A percentile compares a stretch with the other conserved stretches of the same genome.
phyloP scores from a whole-genome alignment of 306 rosid species.

The Gastrolobium bilobum region DNA sequence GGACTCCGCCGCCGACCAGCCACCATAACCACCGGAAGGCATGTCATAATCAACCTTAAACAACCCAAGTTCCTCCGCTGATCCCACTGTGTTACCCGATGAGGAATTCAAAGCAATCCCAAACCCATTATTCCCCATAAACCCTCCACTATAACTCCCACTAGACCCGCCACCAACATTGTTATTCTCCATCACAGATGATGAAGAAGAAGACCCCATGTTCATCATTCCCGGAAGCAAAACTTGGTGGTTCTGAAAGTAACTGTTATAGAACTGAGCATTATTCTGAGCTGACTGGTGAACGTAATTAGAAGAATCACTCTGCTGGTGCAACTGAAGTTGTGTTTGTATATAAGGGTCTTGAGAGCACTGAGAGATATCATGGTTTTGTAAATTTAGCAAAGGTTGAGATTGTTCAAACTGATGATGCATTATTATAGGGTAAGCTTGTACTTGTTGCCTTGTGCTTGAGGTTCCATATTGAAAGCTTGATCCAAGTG shows the following conservation, averaged over 20 bases:
- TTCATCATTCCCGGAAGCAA: slow-evolving; percentile 84
- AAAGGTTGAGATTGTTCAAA: slow-evolving; percentile 69
- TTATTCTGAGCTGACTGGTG: slow-evolving; percentile 33
- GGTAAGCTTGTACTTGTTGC: slow-evolving; percentile 52
- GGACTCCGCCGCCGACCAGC: slow-evolving; percentile 71
- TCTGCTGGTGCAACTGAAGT: slow-evolving; percentile 77
- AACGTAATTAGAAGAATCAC: slow-evolving; percentile 36
- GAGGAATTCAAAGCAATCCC: slow-evolving; percentile 60
- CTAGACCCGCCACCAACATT: slow-evolving; percentile 47
- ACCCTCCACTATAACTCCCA: slow-evolving; percentile 52
- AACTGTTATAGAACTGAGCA: slow-evolving; percentile 62
- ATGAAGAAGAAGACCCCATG: slow-evolving; percentile 62
- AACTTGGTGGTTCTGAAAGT: slow-evolving; percentile 76
- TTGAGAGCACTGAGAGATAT: slow-evolving; percentile 61
- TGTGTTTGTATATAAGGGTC: slow-evolving; percentile 84
- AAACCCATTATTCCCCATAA: slow-evolving; percentile 51
- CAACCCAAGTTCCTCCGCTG: slow-evolving; percentile 65
- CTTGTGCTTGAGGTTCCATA: slow-evolving; percentile 61
- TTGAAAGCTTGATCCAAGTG: slow-evolving; percentile 67
- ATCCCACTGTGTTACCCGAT: slow-evolving; percentile 44
- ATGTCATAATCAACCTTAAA: slow-evolving; percentile 91
- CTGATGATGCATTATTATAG: slow-evolving; percentile 64
- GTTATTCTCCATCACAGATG: slow-evolving; percentile 61
- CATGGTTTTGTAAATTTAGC: slow-evolving; percentile 78
- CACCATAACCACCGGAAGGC: slow-evolving; percentile 68